Base-by-base conservation (phyloP, 805 yeast species). In the Myxozyma kluyveri region DNA sequence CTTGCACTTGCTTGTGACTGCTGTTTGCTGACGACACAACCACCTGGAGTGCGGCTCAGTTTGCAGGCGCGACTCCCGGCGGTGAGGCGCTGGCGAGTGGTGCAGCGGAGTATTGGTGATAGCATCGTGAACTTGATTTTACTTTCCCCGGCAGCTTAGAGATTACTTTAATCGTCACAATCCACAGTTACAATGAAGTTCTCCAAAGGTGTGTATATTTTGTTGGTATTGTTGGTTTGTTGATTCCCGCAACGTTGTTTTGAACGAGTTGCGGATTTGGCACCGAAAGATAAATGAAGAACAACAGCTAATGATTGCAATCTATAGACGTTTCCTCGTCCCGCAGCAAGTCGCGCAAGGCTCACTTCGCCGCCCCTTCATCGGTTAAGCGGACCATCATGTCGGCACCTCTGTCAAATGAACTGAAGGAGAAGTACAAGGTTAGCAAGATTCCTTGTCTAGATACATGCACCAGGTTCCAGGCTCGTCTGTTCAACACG, bases 321-420 rank as follows among this genome's bases (percentile, higher is more conserved):
- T 36, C 12, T 17, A 12, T 62, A 86, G 96, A 93, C 96, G 98
- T 93, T 77, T 89, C 99, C 72, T 84, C 95, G 76, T 90, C 96
- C 75, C 93, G 99, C 83, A 86, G 95, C 78, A 93, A 93, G 86
- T 82, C 97, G 77, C 90, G 99, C 87, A 93, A 93, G 88, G 98
- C 98, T 77, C 87, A 93, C 86, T 93, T 93, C 91, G 81, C 80
- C 71, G 95, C 99, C 68, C 95, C 98, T 72, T 91, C 99, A 65
- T 85, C 91, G 67, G 88, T 80, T 72, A 88, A 97, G 81, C 88
- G 98, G 81, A 79, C 77, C 67, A 79, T 93, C 76, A 80, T 93
- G 84, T 86, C 97, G 71, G 98, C 99, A 75, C 97, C 98, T 72
- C 84, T 93, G 73, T 91, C 98, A 70, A 93, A 93, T 84, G 99